phyloP scores from a whole-genome alignment of 768 basidiomycete genomes.

The Paxillus involutus region DNA sequence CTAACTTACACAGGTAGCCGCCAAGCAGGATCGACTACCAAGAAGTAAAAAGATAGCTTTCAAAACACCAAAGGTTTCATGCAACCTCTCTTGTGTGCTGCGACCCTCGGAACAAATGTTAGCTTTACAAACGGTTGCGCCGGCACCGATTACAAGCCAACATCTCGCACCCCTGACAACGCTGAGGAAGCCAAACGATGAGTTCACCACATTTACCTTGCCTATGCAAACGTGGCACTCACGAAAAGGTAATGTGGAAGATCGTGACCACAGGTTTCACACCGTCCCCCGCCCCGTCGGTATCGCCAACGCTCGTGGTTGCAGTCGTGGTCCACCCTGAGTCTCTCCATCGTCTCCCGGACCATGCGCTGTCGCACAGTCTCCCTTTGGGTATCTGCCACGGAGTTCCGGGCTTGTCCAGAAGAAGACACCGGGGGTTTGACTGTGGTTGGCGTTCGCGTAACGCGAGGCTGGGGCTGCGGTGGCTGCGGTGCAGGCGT shows the following conservation, averaged over 20 bases:
- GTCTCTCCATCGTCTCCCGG: slow-evolving; percentile 31
- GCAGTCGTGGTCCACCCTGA: slow-evolving; percentile 59
- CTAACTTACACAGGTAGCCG: not conserved
- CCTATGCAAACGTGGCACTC: slow-evolving; percentile 16
- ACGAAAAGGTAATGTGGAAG: slow-evolving; percentile 51
- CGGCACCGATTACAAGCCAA: slow-evolving; percentile 37
- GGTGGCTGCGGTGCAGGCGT: not conserved
- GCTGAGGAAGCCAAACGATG: slow-evolving; percentile 16
- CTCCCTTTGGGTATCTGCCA: not conserved
- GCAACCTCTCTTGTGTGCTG: not conserved
- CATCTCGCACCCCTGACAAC: slow-evolving; percentile 33
- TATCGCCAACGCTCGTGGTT: slow-evolving; percentile 43
- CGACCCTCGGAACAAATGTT: not conserved
- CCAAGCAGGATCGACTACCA: not conserved
- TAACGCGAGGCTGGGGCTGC: not conserved
- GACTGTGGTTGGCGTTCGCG: slow-evolving; percentile 2
- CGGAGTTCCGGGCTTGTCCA: not conserved
- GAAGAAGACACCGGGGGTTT: not conserved
- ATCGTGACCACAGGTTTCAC: slow-evolving; percentile 44
- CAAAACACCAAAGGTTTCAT: too few species aligned
- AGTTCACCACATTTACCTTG: not conserved
- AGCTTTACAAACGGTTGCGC: slow-evolving; percentile 33
- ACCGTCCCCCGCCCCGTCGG: slow-evolving; percentile 41
- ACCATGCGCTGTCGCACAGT: slow-evolving; percentile 23
- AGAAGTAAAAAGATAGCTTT: too few species aligned